phyloP scores from a whole-genome alignment of 306 rosid genomes.

The Rosa persica region DNA sequence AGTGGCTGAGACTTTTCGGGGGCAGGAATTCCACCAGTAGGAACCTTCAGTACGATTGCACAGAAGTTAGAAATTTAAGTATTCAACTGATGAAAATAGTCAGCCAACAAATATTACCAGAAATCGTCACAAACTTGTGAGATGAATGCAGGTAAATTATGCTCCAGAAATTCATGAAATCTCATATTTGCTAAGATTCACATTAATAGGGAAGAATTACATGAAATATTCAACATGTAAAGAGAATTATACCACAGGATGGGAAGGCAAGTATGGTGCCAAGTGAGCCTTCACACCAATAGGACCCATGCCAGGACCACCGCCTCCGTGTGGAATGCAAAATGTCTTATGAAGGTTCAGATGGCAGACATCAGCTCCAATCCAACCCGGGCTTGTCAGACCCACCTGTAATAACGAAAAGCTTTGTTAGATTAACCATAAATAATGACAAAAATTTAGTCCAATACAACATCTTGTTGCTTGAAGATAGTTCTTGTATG shows the following conservation, averaged over 20 bases:
- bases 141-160: not conserved
- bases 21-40: conserved; percentile 95
- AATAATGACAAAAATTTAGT: not conserved
- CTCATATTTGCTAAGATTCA: not conserved
- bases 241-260: conserved; percentile 75
- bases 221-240: not conserved
- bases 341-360: conserved; percentile 99
- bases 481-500: not conserved
- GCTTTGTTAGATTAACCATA: conserved; percentile 8
- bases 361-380: conserved; percentile 99
- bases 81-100: not conserved
- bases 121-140: not conserved
- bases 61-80: conserved; percentile 7
- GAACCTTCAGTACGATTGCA: conserved; percentile 45
- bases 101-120: not conserved
- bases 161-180: not conserved
- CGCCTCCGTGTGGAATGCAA: conserved; percentile 99
- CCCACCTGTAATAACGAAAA: conserved; percentile 64
- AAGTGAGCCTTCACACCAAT: conserved; percentile 99
- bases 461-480: not conserved
- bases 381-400: conserved; percentile 96
- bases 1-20: conserved; percentile 80
- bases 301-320: conserved; percentile 99
- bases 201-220: not conserved
- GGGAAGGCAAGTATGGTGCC: conserved; percentile 98